phyloP scores from a whole-genome alignment of 805 yeast genomes.

The Saccharomycopsis fodiens region DNA sequence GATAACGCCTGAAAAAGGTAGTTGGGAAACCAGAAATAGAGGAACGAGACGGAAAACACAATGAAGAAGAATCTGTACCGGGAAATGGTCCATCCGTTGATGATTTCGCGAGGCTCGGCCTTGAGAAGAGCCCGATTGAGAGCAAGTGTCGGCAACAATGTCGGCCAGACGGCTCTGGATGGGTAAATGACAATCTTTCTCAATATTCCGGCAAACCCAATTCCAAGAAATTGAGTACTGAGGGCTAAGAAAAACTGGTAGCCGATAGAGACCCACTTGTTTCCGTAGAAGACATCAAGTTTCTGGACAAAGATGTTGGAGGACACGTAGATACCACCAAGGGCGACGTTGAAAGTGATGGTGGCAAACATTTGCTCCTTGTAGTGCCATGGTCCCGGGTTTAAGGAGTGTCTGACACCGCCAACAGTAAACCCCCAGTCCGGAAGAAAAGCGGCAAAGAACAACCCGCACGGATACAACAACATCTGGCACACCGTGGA shows the following conservation, averaged over 20 bases:
- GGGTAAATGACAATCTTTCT: conserved; percentile 51
- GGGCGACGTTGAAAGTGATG: conserved; percentile 32
- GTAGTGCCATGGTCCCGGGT: conserved; percentile 58
- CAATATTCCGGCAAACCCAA: conserved; percentile 60
- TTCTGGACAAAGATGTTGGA: conserved; percentile 32
- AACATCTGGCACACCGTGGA: conserved; percentile 40
- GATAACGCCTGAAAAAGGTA: conserved; percentile 36
- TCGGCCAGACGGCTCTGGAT: conserved; percentile 46
- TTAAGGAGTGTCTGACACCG: conserved; percentile 37
- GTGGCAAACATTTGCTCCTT: conserved; percentile 65
- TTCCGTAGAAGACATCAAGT: conserved; percentile 26
- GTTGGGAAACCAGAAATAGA: conserved; percentile 40
- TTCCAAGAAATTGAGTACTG: conserved; percentile 56
- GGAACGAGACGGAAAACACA: conserved; percentile 28
- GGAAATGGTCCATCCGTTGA: conserved; percentile 30
- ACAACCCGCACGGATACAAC: conserved; percentile 37
- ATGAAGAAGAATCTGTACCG: conserved; percentile 31
- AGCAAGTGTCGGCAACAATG: conserved; percentile 39
- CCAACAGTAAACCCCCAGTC: conserved; percentile 33
- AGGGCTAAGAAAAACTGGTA: conserved; percentile 46
- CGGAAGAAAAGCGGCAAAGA: conserved; percentile 37
- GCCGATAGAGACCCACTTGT: conserved; percentile 33
- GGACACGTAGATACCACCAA: conserved; percentile 29
- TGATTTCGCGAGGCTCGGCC: conserved; percentile 28
- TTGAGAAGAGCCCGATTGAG: conserved; percentile 39